Percentiles rank a stretch among this genome's conserved stretches.
phyloP scores from a whole-genome alignment of 2,329 filamentous ascomycete species.

The Fusarium lateritium region DNA sequence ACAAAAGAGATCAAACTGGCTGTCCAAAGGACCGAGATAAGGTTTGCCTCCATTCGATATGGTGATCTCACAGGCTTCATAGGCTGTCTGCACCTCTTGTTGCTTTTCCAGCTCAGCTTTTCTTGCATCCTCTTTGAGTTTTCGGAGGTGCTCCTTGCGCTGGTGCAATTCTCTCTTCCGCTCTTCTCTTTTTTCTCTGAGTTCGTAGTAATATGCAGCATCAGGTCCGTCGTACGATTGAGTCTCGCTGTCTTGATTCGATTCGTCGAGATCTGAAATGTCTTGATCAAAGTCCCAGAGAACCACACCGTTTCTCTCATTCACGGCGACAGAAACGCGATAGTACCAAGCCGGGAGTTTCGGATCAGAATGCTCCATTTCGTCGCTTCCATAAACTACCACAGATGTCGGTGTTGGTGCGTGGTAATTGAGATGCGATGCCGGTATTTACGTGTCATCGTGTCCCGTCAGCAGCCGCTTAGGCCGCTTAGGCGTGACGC shows the following conservation, averaged over 20 bases:
- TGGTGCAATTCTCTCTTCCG: conserved; percentile 1
- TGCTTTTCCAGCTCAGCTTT: background rate
- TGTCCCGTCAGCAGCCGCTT: too few relatives aligned
- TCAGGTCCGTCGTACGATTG: background rate
- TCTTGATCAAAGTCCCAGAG: conserved; percentile 12
- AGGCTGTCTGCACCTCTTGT: background rate
- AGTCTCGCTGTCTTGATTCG: background rate
- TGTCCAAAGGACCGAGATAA: background rate
- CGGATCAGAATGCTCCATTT: background rate
- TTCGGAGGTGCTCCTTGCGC: background rate
- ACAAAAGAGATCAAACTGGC: conserved; percentile 16
- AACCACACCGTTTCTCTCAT: background rate
- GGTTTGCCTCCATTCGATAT: background rate
- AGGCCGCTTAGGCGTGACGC: too few relatives aligned
- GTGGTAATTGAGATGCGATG: too few relatives aligned
- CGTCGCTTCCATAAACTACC: background rate
- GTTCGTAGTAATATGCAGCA: background rate
- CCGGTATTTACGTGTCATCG: too few relatives aligned
- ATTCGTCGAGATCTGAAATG: conserved; percentile 10
- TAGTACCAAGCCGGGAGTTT: conserved; percentile 2
- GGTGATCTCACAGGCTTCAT: background rate
- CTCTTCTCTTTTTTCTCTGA: background rate
- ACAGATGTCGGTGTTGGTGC: too few relatives aligned
- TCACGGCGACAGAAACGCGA: background rate
- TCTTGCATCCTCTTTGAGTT: background rate